Evolutionary conservation across 768 basidiomycete genomes (phyloP), one percentile per base, ranked within the genome.

Genomic region (Lactarius indigo): DNA sequence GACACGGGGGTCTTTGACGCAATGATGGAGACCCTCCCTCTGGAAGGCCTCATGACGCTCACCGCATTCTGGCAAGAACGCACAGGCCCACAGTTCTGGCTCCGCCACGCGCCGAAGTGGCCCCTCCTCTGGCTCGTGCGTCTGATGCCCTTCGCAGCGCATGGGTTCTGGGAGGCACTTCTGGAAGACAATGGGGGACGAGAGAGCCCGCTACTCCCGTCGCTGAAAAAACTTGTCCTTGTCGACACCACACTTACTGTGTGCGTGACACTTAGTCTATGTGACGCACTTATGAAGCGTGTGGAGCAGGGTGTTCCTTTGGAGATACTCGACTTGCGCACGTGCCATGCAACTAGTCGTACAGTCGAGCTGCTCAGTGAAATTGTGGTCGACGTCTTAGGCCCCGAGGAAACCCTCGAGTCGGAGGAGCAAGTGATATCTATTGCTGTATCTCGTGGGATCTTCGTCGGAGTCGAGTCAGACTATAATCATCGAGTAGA

Each of bases 351-450:
- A 20, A 15, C 42, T 35, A 9, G 18, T 8, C 6, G n/a, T 12
- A 26, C 64, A 10, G 13, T 65, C n/a, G 17, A 56, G 55, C 41
- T 65, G 17, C 42, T 65, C 28, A 10, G 5, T 1, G 42, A 61
- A 13, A 23, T 61, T 30, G 64, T 65, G n/a, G 64, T 18, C 10
- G 59, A 65, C 12, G 64, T 61, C 23, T 47, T 23, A 42, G 31
- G 12, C 13, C 57, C 33, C 6, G n/a, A n/a, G 64, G 1, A 33
- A 7, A 18, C n/a, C 28, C 0, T 50, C 13, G 2, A 5, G 39
- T 15, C 17, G 15, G 0, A 2, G 15, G 5, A 5, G 13, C 39
- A 17, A 15, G 6, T 6, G 13, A 5, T 0, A 4, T 39, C 15
- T 39, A 15, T 39, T 15, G 13, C 37, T 2, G 12, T 5, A 15